Conservation (phyloP, 441 rosid species). For the Jatropha podagrica region DNA sequence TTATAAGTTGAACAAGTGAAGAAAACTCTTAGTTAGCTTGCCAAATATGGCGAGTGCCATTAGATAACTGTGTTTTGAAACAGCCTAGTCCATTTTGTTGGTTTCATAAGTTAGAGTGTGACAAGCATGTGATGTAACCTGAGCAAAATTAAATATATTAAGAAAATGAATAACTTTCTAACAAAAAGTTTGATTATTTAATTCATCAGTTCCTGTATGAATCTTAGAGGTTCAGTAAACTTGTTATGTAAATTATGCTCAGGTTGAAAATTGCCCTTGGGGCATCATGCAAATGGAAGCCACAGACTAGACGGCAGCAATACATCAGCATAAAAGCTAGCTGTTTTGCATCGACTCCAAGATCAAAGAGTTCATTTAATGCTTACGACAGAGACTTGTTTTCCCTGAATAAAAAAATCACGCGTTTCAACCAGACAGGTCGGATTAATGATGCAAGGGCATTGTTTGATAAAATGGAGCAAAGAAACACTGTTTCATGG, state of each 20-base stretch:
- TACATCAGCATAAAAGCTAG: neutral
- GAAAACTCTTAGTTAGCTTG: too few species aligned
- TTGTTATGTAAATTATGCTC: neutral
- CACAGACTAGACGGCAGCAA: neutral
- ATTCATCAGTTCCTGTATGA: neutral
- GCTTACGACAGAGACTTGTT: slow-evolving; percentile 18
- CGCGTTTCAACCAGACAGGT: slow-evolving; percentile 42
- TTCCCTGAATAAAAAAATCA: slow-evolving; percentile 40
- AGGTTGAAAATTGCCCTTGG: neutral
- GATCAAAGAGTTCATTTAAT: slow-evolving; percentile 17
- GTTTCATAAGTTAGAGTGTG: too few species aligned
- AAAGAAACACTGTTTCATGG: slow-evolving; percentile 53
- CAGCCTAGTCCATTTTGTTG: too few species aligned
- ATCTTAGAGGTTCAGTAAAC: neutral
- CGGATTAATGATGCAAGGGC: slow-evolving; percentile 49
- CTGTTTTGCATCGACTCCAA: neutral
- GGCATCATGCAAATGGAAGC: neutral
- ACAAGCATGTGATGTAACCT: too few species aligned
- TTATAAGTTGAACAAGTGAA: too few species aligned
- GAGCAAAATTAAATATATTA: too few species aligned
- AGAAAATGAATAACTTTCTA: too few species aligned
- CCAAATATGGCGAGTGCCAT: too few species aligned
- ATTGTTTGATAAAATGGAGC: slow-evolving; percentile 39
- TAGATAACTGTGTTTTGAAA: too few species aligned
- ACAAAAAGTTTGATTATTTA: too few species aligned